Evolutionary conservation across 148 eudicot species (phyloP), one percentile per base, ranked within the genome.

Genomic region (Silene conica): DNA sequence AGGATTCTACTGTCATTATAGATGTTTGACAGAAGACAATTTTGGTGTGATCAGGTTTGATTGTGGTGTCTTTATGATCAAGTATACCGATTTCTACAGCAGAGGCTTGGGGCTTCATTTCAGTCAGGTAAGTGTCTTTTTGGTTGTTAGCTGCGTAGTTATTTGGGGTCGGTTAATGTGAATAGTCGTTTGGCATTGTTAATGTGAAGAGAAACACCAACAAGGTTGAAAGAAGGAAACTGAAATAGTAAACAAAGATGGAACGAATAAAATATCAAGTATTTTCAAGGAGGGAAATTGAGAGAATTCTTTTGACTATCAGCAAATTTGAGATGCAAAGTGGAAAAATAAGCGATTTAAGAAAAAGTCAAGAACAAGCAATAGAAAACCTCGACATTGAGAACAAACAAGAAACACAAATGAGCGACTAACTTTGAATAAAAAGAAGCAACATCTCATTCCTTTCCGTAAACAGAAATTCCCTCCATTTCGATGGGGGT

Each of bases 21-120:
- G 45, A 75, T 67, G 46, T 25, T 54, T 78, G 62, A 50, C 50
- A 41, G 59, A 62, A 52, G 3, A 25, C 48, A 76, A 21, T 26
- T 45, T 73, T 50, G 73, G 43, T 76, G 71, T 80, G 26, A 69
- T 73, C 86, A 95, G 98, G 85, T 95, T n/a, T 52, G 98, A 95
- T 76, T 95, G 99, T 79, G 99, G 99, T 58, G 77, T 95, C 82
- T 95, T 95, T 82, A 95, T 95, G 97, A 78, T 95, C 79, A 95
- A 95, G 76, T 95, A 92, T 80, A 83, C 89, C 20, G 99, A 95
- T 75, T 95, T 95, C 80, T 95, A 88, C 79, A 95, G 97, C 85
- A 89, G 99, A 78, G 99, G 84, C 64, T 38, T 90, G 71, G 92
- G 92, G 54, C 94, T 95, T 73, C 83, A 79, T 73, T 92, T 95